Evolutionary conservation across 2,329 filamentous ascomycete genomes (phyloP).

Genomic region (Ophiostoma quercus): DNA sequence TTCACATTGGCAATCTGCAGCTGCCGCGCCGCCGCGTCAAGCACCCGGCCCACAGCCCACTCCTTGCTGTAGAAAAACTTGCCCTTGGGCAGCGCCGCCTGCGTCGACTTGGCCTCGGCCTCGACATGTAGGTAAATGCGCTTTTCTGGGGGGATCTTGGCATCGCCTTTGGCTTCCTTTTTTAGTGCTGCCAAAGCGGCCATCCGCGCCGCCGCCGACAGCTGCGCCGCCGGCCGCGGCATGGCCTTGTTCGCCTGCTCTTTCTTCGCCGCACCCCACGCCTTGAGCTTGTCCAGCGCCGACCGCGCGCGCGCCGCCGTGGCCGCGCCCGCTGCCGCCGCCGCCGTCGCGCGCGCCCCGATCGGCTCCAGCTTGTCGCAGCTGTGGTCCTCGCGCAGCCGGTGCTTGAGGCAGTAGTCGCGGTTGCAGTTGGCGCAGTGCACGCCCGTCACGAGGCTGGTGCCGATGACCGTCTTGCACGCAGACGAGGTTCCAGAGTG

Average conservation of each 20-base stretch:
- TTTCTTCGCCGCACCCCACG: slow-evolving; percentile 74
- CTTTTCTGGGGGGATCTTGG: slow-evolving; percentile 72
- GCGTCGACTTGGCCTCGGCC: slow-evolving; percentile 79
- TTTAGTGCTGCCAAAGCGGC: slow-evolving; percentile 74
- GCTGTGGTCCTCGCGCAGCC: slow-evolving; percentile 73
- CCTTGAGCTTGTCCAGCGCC: slow-evolving; percentile 70
- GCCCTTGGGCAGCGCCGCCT: slow-evolving; percentile 74
- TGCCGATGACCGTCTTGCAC: slow-evolving; percentile 69
- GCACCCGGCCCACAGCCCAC: slow-evolving; percentile 81
- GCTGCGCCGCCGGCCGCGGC: slow-evolving; percentile 51
- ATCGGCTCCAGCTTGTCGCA: slow-evolving; percentile 68
- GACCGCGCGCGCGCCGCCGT: slow-evolving; percentile 62
- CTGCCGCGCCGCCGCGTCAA: slow-evolving; percentile 71
- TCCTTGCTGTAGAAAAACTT: slow-evolving; percentile 76
- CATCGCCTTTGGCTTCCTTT: slow-evolving; percentile 83
- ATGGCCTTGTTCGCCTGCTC: slow-evolving; percentile 54
- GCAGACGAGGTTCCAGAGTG: too few species aligned
- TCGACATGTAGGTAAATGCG: slow-evolving; percentile 88
- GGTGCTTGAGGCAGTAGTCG: slow-evolving; percentile 72
- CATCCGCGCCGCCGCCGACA: slow-evolving; percentile 56
- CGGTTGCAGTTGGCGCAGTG: slow-evolving; percentile 68
- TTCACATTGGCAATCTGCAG: slow-evolving; percentile 81
- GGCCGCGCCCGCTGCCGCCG: slow-evolving; percentile 37
- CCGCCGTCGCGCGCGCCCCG: slow-evolving; percentile 39
- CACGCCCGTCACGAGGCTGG: slow-evolving; percentile 60